Evolutionary conservation across 805 yeast species (phyloP), one percentile per base, ranked within the genome.

Genomic region (Candida jianshihensis): DNA sequence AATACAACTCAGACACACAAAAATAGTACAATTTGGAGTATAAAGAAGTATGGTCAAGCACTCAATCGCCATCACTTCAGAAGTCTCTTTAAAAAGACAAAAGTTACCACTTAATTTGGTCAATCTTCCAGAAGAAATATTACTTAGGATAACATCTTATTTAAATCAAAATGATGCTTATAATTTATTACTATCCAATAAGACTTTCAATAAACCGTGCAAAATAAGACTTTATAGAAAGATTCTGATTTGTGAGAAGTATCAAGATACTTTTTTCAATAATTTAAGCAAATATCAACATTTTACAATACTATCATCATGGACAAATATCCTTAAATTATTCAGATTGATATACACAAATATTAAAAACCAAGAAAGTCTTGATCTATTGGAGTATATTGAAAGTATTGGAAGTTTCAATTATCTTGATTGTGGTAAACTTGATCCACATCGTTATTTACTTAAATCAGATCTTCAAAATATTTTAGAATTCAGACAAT

Each of bases 181-280:
- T 5, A 30, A 42, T 2, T 28, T 52, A 19, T 26, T 46, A 13
- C 30, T 31, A 11, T 22, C 43, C 1, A 36, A 46, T 15, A 43
- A 38, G 13, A 22, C 36, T 4, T 50, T 52, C 26, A 21, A 8
- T 1, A 37, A 38, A 12, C 39, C 51, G 1, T 42, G 46, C 18
- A 37, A 43, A 17, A 26, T 34, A n/a, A 35, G 56, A n/a, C 38
- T 52, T 2, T 52, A 50, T 36, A 34, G 39, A 15, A 36, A 30
- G 16, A 44, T 52, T 2, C 20, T 47, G 3, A 38, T 52, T 5
- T 49, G 55, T 39, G 56, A 52, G 33, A 52, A 52, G 35, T 38
- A 35, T 11, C 44, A 46, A 26, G 55, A 52, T 26, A 36, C 39
- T 6, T 50, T 39, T 30, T 50, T 37, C 39, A 38, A 41, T 19